Percentiles rank a stretch among this genome's conserved stretches.
Evolutionary conservation across 2,329 filamentous ascomycete species (phyloP).

Genomic region (Botrytis cinerea): DNA sequence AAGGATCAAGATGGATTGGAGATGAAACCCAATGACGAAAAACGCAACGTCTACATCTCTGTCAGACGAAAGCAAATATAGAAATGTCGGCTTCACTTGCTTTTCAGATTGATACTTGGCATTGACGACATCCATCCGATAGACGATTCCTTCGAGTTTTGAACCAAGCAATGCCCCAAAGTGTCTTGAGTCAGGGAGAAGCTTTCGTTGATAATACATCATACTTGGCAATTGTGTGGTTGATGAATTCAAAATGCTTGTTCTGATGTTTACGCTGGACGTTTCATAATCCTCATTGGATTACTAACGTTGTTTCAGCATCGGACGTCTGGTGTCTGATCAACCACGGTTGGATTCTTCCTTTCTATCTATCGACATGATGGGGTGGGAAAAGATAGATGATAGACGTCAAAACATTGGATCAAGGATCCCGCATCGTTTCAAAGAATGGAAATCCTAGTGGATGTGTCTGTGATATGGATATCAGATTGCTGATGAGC

Average conservation of each 20-base stretch:
- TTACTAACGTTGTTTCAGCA: conserved; percentile 5
- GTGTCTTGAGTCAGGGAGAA: not conserved
- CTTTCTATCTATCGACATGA: not conserved
- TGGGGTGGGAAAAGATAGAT: not conserved
- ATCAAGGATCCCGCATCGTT: not conserved
- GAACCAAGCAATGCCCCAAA: not conserved
- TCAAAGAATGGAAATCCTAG: not conserved
- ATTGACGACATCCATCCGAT: not conserved
- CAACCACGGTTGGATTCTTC: not conserved
- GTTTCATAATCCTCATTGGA: conserved; percentile 1
- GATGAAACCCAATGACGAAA: not conserved
- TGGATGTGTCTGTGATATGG: not conserved
- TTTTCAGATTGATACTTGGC: not conserved
- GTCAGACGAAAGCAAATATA: not conserved
- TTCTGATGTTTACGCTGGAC: not conserved
- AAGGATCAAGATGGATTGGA: not conserved
- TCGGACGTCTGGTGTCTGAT: conserved; percentile 1
- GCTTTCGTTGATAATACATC: not conserved
- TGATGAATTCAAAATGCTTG: not conserved
- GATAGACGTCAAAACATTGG: not conserved
- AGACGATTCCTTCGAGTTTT: not conserved
- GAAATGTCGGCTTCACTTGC: not conserved
- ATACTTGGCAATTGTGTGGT: not conserved
- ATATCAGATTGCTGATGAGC: not conserved
- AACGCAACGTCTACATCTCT: not conserved